Percentiles rank a stretch among this genome's conserved stretches.
These are phyloP conservation scores for Ajuga chamaepitys DNA, from an alignment of 257 asterid genomes.

Conservation along the genomic window DNA sequence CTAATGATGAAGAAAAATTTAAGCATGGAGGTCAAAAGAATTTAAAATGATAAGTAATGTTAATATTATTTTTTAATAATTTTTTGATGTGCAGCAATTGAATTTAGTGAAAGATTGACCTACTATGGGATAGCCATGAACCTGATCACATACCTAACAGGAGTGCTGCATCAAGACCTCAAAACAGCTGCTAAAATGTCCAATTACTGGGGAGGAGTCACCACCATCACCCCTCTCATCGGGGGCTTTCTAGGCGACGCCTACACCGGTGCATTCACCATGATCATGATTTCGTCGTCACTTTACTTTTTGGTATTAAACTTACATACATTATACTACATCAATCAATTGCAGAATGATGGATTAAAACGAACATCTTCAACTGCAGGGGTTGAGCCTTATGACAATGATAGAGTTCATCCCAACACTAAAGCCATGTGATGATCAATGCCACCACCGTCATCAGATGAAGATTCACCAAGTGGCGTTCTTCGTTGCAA, in stretches of 20 bases:
- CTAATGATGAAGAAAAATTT: no score
- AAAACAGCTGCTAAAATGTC: not conserved
- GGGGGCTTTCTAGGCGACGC: constrained; percentile 3
- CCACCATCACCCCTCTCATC: not conserved
- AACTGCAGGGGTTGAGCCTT: constrained; percentile 8
- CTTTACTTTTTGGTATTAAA: not conserved
- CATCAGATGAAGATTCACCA: not conserved
- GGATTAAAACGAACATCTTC: not conserved
- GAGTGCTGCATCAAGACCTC: not conserved
- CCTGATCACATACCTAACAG: constrained; percentile 2
- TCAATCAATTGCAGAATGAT: no score
- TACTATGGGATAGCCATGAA: constrained; percentile 3
- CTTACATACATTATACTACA: not conserved
- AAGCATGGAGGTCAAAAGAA: no score
- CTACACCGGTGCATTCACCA: not conserved
- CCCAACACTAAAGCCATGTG: no score
- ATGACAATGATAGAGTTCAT: not conserved
- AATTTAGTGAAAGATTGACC: constrained; percentile 2
- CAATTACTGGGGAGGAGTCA: not conserved
- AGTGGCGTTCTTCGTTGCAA: not conserved
- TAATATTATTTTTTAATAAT: no score
- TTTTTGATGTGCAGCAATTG: constrained; percentile 5
- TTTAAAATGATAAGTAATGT: no score
- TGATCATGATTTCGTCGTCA: not conserved
- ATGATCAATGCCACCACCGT: not conserved